Base-by-base conservation (phyloP, 2,329 filamentous ascomycete species). In the Chrysoporthe deuterocubensis region DNA sequence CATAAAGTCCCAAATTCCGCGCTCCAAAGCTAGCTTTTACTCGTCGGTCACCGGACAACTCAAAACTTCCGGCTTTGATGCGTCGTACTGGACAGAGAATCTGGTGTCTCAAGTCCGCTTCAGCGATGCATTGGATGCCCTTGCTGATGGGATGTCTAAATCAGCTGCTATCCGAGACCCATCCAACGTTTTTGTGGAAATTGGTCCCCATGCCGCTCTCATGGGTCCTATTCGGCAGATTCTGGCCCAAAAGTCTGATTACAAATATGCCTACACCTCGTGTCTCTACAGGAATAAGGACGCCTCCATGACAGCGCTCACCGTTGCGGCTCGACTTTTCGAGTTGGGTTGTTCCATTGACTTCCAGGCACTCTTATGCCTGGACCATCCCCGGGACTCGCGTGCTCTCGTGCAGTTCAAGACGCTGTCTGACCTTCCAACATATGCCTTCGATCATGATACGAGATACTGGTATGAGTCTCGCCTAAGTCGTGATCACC, bases 51-150 rank as follows among this genome's bases (percentile, higher is more conserved):
- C 66, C 1, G 66, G 66, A 3, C 18, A 40, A 11, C 32, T 16
- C 0, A 56, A 65, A 21, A 37, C 44, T 3, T 44, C 57, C 6
- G 64, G 61, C 4, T 66, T 69, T 14, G 64, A 64, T 1, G 43
- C 67, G 5, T 44, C 52, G 3, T 78, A 79, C 61, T 78, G 76
- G 77, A 72, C 73, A 1, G 70, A 73, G 13, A 77, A 78, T 66
- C 72, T 78, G 43, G 69, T 73, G 21, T 70, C 72, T n/a, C 72
- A 75, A 2, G 77, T 78, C 1, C 71, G 66, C 2, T 79, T 78
- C 57, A 32, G 34, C 34, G 56, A 61, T 37, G 64, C 63, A 1
- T 66, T 70, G 62, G 11, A 59, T 68, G 62, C 57, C 69, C 64
- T 71, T 32, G 13, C 72, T n/a, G 58, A 62, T 16, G 44, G 26